These are phyloP conservation scores for Coniochaeta hoffmannii DNA, from an alignment of 2,329 filamentous ascomycete genomes.

Conservation along the genomic window DNA sequence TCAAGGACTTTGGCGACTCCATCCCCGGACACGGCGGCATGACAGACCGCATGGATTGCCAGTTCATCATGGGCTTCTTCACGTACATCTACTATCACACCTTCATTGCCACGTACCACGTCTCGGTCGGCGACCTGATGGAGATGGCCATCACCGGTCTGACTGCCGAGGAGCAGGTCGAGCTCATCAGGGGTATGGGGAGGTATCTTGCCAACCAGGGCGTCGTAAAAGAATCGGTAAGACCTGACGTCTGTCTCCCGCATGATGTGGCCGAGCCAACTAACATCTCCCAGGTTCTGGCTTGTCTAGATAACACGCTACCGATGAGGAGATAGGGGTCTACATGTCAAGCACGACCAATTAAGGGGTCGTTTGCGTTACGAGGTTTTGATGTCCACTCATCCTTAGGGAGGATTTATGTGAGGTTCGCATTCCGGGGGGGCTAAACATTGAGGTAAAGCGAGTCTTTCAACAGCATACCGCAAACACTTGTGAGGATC, in stretches of 20 bases:
- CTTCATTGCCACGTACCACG: slow-evolving; percentile 86
- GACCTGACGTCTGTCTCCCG: slow-evolving; percentile 8
- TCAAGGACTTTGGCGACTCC: slow-evolving; percentile 98
- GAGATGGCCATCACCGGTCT: slow-evolving; percentile 90
- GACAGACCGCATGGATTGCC: slow-evolving; percentile 98
- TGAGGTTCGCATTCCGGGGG: neutral
- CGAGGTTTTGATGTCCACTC: neutral
- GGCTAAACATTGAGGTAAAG: no score
- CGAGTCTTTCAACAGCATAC: slow-evolving; percentile 1
- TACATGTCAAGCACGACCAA: neutral
- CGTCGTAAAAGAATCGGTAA: slow-evolving; percentile 30
- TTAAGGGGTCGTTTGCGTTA: neutral
- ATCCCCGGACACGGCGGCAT: slow-evolving; percentile 97
- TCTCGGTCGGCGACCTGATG: slow-evolving; percentile 77
- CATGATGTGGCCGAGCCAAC: neutral
- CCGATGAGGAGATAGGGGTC: slow-evolving; percentile 13
- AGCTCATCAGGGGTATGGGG: slow-evolving; percentile 60
- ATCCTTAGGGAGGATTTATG: neutral
- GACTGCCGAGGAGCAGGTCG: slow-evolving; percentile 79
- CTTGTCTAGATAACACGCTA: slow-evolving; percentile 24
- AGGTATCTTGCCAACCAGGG: slow-evolving; percentile 61
- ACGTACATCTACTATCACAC: slow-evolving; percentile 98
- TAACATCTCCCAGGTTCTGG: slow-evolving; percentile 18
- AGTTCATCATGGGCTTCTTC: slow-evolving; percentile 99
- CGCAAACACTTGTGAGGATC: neutral